Percentiles rank a stretch among this genome's conserved stretches.
Conservation (phyloP, 768 basidiomycete genomes). For the Boletus eberwhitei region DNA sequence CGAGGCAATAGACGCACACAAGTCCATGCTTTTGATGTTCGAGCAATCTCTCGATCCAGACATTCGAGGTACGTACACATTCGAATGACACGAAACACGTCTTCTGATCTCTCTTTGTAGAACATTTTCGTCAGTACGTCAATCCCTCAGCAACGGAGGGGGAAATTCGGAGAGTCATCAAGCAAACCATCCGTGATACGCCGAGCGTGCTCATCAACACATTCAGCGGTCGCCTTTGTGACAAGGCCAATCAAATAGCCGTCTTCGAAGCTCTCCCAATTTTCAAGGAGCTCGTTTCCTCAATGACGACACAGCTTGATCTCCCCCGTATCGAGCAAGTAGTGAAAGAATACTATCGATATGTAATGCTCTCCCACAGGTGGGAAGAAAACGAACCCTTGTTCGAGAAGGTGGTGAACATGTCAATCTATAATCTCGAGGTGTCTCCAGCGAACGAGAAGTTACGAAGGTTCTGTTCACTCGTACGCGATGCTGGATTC, state of each 20-base stretch:
- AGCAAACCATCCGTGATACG: neutral
- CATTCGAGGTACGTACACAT: too few species aligned
- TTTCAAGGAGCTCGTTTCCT: neutral
- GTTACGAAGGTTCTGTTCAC: constrained; percentile 2
- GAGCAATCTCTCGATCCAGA: too few species aligned
- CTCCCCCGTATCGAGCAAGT: too few species aligned
- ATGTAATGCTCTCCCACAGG: too few species aligned
- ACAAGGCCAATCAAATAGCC: neutral
- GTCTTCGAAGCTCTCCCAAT: neutral
- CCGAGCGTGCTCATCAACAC: constrained; percentile 1
- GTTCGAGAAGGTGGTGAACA: too few species aligned
- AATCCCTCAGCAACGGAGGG: neutral
- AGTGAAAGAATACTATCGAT: too few species aligned
- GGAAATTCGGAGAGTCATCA: neutral
- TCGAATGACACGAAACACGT: too few species aligned
- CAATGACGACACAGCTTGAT: neutral
- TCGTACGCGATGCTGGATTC: constrained; percentile 2
- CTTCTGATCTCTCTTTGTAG: too few species aligned
- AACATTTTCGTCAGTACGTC: neutral
- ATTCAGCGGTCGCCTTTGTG: neutral
- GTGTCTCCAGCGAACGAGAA: neutral
- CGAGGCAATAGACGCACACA: too few species aligned
- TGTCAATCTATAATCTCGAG: neutral
- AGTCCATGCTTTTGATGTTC: too few species aligned
- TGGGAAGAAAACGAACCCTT: too few species aligned